Percentiles rank a stretch among this genome's conserved stretches.
Conservation (phyloP, 164 flowering plant genomes). For the Nymphaea colorata region DNA sequence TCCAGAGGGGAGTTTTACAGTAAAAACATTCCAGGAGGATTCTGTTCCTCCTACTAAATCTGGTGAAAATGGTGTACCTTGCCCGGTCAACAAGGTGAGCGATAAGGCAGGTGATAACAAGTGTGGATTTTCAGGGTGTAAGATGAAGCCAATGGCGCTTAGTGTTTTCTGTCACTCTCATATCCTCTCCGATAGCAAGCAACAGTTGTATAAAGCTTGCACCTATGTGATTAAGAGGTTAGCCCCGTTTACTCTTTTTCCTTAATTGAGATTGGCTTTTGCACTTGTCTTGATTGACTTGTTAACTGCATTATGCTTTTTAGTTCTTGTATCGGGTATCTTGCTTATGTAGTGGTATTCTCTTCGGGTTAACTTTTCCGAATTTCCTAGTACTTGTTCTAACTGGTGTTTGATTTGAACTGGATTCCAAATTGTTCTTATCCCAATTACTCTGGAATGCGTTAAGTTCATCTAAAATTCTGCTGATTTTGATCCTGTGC, state of each 20-base stretch:
- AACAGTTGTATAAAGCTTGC: constrained; percentile 73
- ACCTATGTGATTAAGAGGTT: constrained; percentile 51
- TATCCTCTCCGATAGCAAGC: constrained; percentile 53
- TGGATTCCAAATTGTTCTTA: too few species aligned
- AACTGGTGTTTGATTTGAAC: too few species aligned
- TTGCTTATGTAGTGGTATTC: too few species aligned
- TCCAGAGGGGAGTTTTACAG: background rate
- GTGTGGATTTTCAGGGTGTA: constrained; percentile 50
- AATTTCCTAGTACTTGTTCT: too few species aligned
- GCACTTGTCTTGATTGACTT: too few species aligned
- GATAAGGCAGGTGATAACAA: background rate
- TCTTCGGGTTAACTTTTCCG: too few species aligned
- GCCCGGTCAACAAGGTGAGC: background rate
- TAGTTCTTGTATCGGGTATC: background rate
- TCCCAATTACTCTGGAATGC: too few species aligned
- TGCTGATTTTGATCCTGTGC: too few species aligned
- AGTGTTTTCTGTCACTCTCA: constrained; percentile 65
- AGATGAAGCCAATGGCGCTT: constrained; percentile 75
- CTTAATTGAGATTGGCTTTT: background rate
- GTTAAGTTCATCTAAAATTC: too few species aligned
- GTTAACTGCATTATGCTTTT: background rate
- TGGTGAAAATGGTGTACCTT: background rate
- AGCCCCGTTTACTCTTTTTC: background rate
- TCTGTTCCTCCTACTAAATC: background rate
- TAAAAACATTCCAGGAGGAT: background rate